Conservation (phyloP, 176 grass and related monocot species). For the Raddia distichophylla region DNA sequence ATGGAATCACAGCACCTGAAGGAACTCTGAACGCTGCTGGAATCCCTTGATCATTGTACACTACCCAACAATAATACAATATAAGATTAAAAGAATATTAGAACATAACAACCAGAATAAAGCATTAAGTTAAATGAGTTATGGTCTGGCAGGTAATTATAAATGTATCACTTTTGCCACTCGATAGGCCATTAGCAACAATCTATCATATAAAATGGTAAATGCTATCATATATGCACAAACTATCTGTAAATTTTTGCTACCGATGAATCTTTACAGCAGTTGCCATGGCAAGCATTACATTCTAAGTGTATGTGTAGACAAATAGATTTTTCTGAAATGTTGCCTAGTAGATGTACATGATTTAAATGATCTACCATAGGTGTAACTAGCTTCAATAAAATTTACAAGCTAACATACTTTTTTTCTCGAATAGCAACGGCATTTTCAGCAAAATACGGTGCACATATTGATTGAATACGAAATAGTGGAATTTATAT, state of each 20-base stretch:
- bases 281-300: background rate
- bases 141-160: background rate
- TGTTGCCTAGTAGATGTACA: background rate
- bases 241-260: background rate
- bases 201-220: background rate
- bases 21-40: slow-evolving; percentile 76
- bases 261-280: background rate
- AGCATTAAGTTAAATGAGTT: slow-evolving; percentile 4
- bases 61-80: slow-evolving; percentile 44
- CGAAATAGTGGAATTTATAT: background rate
- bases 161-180: background rate
- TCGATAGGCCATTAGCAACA: background rate
- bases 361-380: slow-evolving; percentile 20
- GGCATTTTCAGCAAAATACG: background rate
- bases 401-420: background rate
- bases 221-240: background rate
- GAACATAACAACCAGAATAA: slow-evolving; percentile 5
- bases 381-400: background rate
- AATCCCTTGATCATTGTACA: slow-evolving; percentile 82
- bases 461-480: slow-evolving; percentile 6
- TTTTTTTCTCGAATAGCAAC: background rate
- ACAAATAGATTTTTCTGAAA: background rate
- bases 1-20: slow-evolving; percentile 87
- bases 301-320: background rate
- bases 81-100: slow-evolving; percentile 13